phyloP scores from a whole-genome alignment of 1,139 yeast species.

The Nadsonia starkeyi-henricii region DNA sequence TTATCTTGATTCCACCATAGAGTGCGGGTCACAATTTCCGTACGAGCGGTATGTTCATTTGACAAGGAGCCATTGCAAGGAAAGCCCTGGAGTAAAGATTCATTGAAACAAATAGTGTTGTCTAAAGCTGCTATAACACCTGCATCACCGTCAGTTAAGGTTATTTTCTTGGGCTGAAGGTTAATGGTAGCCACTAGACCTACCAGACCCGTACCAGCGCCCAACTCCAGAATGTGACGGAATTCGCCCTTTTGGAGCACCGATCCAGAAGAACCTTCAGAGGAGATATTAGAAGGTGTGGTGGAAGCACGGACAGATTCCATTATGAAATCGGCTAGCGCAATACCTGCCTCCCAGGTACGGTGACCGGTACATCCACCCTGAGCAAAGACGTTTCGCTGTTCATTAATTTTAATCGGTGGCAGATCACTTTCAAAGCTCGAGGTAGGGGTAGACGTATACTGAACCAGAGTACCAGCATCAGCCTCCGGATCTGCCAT shows the following conservation, averaged over 20 bases:
- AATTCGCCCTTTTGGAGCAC: not conserved
- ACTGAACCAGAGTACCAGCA: conserved; percentile 2
- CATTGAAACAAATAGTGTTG: conserved; percentile 36
- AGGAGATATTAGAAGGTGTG: too few species aligned
- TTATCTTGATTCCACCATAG: not conserved
- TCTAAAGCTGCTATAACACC: conserved; percentile 40
- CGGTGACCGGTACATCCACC: conserved; percentile 75
- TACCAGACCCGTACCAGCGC: conserved; percentile 86
- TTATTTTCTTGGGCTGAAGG: conserved; percentile 22
- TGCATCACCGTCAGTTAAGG: conserved; percentile 68
- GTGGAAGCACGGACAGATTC: not conserved
- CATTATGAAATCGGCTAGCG: conserved; percentile 36
- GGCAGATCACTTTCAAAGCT: not conserved
- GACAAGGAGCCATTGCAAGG: conserved; percentile 40
- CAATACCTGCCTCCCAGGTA: conserved; percentile 93
- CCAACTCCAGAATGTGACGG: conserved; percentile 48
- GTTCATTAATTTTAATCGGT: conserved; percentile 25
- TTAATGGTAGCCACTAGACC: conserved; percentile 37
- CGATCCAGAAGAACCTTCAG: too few species aligned
- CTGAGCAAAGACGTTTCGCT: conserved; percentile 54
- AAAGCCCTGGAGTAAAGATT: conserved; percentile 27
- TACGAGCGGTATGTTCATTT: too few species aligned
- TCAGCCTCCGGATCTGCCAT: not conserved
- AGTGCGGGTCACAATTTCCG: conserved; percentile 11
- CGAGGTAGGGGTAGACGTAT: not conserved